Conservation (phyloP, 495 filamentous ascomycete species). For the Cairneyella variabilis region DNA sequence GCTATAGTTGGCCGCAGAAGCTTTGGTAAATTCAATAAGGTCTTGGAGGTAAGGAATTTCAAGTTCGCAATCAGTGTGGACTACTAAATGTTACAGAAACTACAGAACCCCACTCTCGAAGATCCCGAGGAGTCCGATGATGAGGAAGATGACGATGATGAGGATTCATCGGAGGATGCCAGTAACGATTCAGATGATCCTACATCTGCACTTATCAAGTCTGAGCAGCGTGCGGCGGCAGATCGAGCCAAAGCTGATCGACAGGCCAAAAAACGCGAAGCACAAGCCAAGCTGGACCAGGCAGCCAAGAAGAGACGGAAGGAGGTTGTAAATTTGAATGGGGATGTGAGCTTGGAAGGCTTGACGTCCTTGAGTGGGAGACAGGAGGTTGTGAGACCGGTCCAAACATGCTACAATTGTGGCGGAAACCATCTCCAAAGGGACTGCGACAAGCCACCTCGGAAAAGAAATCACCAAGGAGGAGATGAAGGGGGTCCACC, state of each 20-base stretch:
- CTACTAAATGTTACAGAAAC: conserved; percentile 12
- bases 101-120: conserved; percentile 23
- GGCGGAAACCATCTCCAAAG: conserved; percentile 36
- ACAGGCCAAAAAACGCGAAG: conserved; percentile 27
- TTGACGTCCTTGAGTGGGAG: conserved; percentile 45
- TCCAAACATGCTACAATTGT: conserved; percentile 36
- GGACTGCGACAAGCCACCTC: conserved; percentile 38
- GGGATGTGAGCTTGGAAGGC: conserved; percentile 53
- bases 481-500: conserved; percentile 17
- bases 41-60: conserved; percentile 27
- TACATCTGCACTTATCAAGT: conserved; percentile 30
- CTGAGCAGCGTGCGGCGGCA: conserved; percentile 21
- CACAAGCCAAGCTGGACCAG: conserved; percentile 37
- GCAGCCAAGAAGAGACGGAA: conserved; percentile 49
- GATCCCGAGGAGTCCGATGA: conserved; percentile 36
- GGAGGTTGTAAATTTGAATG: conserved; percentile 57
- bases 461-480: conserved; percentile 10
- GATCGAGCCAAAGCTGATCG: conserved; percentile 25
- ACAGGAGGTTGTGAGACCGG: conserved; percentile 7
- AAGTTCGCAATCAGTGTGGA: background rate
- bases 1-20: conserved; percentile 37
- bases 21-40: conserved; percentile 38
- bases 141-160: conserved; percentile 26
- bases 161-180: conserved; percentile 24
- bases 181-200: conserved; percentile 33